phyloP scores from a whole-genome alignment of 2,329 filamentous ascomycete genomes.

The Paracoccidioides lutzii region DNA sequence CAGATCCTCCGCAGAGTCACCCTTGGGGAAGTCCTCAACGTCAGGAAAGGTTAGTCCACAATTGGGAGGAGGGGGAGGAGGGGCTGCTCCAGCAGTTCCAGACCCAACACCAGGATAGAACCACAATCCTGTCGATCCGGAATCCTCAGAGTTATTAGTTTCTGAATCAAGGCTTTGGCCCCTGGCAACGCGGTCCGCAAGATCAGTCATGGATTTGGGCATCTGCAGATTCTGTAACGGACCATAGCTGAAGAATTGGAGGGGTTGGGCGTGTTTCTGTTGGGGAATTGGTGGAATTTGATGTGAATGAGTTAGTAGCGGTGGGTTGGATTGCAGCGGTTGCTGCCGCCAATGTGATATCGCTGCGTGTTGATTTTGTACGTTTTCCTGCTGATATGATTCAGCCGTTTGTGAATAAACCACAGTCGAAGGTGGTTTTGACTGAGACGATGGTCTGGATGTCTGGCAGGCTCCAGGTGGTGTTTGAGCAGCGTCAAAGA shows the following conservation, averaged over 20 bases:
- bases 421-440: neutral
- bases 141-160: slow-evolving; percentile 8
- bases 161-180: slow-evolving; percentile 10
- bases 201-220: neutral
- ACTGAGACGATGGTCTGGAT: neutral
- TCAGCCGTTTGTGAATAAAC: neutral
- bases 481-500: neutral
- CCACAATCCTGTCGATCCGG: slow-evolving; percentile 9
- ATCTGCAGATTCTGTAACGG: neutral
- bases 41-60: slow-evolving; percentile 8
- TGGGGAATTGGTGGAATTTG: neutral
- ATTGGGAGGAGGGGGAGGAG: neutral
- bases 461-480: neutral
- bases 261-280: neutral
- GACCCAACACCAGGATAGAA: slow-evolving; percentile 8
- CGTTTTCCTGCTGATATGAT: neutral
- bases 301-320: neutral
- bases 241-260: neutral
- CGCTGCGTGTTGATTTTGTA: neutral
- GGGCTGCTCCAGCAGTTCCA: slow-evolving; percentile 9
- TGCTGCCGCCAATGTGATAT: neutral
- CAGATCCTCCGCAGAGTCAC: slow-evolving; percentile 15
- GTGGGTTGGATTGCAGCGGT: neutral
- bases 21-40: slow-evolving; percentile 8
- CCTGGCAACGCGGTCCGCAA: neutral